A percentile compares a stretch with the other conserved stretches of the same genome.
These are phyloP conservation scores for Mimosa pudica DNA, from an alignment of 306 rosid genomes.

Conservation along the genomic window DNA sequence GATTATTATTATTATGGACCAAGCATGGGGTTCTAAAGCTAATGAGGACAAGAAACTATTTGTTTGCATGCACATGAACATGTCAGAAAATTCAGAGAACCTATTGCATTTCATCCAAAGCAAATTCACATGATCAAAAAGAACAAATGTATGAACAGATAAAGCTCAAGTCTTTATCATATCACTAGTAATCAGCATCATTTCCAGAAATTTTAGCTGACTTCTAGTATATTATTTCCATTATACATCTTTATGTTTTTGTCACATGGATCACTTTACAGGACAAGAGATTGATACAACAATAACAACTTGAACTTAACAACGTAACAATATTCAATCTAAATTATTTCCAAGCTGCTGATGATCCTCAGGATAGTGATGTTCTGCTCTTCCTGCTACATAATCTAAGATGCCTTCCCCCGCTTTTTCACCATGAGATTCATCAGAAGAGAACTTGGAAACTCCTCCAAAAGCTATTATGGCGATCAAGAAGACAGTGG, in stretches of 20 bases:
- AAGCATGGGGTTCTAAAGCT: background rate
- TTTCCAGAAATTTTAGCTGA: background rate
- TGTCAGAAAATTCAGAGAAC: constrained; percentile 1
- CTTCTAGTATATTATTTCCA: constrained; percentile 37
- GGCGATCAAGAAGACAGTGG: constrained; percentile 59
- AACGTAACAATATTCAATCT: background rate
- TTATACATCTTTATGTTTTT: constrained; percentile 7
- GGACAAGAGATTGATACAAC: constrained; percentile 10
- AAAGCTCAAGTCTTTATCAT: background rate
- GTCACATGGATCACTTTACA: constrained; percentile 18
- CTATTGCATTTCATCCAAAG: constrained; percentile 17
- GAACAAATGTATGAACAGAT: background rate
- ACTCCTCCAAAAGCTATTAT: constrained; percentile 66
- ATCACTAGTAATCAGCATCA: background rate
- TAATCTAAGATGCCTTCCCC: constrained; percentile 76
- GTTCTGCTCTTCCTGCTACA: constrained; percentile 55
- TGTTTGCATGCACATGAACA: constrained; percentile 18
- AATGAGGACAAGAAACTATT: constrained; percentile 5
- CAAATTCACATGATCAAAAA: constrained; percentile 13
- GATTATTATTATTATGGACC: background rate
- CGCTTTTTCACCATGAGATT: constrained; percentile 54
- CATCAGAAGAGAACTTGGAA: constrained; percentile 55
- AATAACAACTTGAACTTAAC: constrained; percentile 18
- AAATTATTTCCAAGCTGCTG: constrained; percentile 17
- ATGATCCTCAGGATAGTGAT: constrained; percentile 28